Evolutionary conservation across 257 asterid species (phyloP).

Genomic region (Echium plantagineum): DNA sequence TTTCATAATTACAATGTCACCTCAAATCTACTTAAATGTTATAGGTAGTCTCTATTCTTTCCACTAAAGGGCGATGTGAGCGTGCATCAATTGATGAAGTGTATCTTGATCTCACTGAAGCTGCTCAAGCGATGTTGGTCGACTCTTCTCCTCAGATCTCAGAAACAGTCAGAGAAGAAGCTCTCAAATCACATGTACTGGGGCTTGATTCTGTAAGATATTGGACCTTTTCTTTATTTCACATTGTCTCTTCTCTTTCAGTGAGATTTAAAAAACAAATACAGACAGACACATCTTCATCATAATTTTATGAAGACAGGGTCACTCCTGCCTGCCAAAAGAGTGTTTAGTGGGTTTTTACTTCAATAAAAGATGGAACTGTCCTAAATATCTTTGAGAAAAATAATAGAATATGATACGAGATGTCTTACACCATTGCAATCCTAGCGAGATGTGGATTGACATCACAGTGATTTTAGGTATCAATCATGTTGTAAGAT

Average conservation of each 20-base stretch:
- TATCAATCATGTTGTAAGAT: too few relatives aligned
- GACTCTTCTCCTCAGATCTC: slow-evolving; percentile 42
- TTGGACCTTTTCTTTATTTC: not conserved
- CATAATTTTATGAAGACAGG: not conserved
- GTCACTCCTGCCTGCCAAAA: not conserved
- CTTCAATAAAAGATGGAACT: not conserved
- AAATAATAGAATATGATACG: too few relatives aligned
- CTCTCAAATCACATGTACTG: slow-evolving; percentile 61
- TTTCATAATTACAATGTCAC: slow-evolving; percentile 5
- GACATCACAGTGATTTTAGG: too few relatives aligned
- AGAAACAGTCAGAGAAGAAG: slow-evolving; percentile 61
- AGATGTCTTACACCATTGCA: too few relatives aligned
- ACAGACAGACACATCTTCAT: not conserved
- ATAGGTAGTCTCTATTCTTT: slow-evolving; percentile 84
- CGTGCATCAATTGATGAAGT: slow-evolving; percentile 99
- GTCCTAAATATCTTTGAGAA: not conserved
- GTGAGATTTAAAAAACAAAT: not conserved
- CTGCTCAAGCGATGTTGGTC: slow-evolving; percentile 68
- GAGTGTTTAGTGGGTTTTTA: not conserved
- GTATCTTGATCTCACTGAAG: slow-evolving; percentile 89
- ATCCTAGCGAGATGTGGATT: too few relatives aligned
- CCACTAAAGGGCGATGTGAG: slow-evolving; percentile 78
- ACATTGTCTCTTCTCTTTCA: not conserved
- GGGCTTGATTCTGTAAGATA: slow-evolving; percentile 60
- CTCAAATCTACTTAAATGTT: slow-evolving; percentile 10